A percentile compares a stretch with the other conserved stretches of the same genome.
phyloP scores from a whole-genome alignment of 257 asterid genomes.

The Nicotiana benthamiana region DNA sequence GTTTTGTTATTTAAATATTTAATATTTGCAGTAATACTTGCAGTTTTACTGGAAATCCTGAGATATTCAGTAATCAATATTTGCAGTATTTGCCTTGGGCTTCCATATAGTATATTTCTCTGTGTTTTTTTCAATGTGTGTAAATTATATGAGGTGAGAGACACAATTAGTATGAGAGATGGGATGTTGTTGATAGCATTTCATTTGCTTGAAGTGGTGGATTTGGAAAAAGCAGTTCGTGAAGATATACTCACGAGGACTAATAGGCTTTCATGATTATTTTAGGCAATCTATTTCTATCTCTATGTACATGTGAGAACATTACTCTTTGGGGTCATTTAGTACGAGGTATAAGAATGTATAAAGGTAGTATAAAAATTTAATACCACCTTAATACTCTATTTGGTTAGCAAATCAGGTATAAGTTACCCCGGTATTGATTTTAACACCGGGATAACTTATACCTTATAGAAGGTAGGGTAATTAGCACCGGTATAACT shows the following conservation, averaged over 20 bases:
- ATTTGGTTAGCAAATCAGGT: no score
- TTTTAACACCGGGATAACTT: no score
- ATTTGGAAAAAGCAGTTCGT: not conserved
- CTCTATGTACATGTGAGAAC: not conserved
- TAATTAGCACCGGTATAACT: no score
- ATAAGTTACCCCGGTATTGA: no score
- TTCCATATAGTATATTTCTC: no score
- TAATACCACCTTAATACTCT: no score
- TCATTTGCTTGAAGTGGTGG: not conserved
- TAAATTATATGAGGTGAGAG: not conserved
- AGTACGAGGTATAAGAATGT: no score
- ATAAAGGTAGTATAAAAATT: no score
- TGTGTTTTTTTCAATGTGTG: no score
- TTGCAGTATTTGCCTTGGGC: not conserved
- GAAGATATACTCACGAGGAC: not conserved
- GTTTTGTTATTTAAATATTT: not conserved
- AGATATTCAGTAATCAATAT: not conserved
- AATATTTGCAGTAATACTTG: no score
- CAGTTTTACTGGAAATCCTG: not conserved
- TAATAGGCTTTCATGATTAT: not conserved
- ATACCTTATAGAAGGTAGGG: no score
- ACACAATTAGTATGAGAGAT: not conserved
- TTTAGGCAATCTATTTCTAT: not conserved
- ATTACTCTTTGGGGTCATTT: no score
- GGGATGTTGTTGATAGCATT: not conserved